phyloP scores from a whole-genome alignment of 1,139 yeast genomes.

The Schizosaccharomyces versatilis region DNA sequence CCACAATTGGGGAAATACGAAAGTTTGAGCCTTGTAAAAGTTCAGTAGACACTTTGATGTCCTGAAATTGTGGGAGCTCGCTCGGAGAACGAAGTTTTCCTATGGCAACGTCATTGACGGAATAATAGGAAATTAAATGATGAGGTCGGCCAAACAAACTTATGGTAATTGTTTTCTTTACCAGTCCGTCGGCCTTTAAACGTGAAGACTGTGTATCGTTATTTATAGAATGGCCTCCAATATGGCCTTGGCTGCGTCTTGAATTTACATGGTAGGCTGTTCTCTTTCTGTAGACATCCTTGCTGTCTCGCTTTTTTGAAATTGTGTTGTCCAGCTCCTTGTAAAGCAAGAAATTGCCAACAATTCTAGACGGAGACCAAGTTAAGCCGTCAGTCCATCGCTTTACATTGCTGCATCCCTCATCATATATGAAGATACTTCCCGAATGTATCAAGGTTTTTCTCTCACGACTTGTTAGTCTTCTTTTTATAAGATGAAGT shows the following conservation, averaged over 20 bases:
- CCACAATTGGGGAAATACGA: slow-evolving; percentile 1
- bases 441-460: slow-evolving; percentile 47
- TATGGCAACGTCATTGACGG: slow-evolving; percentile 45
- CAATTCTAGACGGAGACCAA: slow-evolving; percentile 77
- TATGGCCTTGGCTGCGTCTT: too few relatives aligned
- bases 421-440: slow-evolving; percentile 63
- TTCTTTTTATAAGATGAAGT: slow-evolving; percentile 29
- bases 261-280: too few relatives aligned
- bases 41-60: background rate
- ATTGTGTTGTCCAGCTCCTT: slow-evolving; percentile 38
- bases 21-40: background rate
- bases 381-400: slow-evolving; percentile 89
- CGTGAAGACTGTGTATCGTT: slow-evolving; percentile 39
- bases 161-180: slow-evolving; percentile 62
- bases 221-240: too few relatives aligned
- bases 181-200: slow-evolving; percentile 52
- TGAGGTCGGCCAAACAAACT: slow-evolving; percentile 27
- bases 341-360: slow-evolving; percentile 64
- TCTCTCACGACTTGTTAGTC: slow-evolving; percentile 70
- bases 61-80: background rate
- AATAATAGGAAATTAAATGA: slow-evolving; percentile 61
- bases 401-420: slow-evolving; percentile 61
- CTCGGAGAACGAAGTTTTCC: slow-evolving; percentile 17
- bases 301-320: slow-evolving; percentile 14
- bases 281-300: too few relatives aligned